Evolutionary conservation across 768 basidiomycete species (phyloP).

Genomic region (Pilatotrama ljubarskyi): DNA sequence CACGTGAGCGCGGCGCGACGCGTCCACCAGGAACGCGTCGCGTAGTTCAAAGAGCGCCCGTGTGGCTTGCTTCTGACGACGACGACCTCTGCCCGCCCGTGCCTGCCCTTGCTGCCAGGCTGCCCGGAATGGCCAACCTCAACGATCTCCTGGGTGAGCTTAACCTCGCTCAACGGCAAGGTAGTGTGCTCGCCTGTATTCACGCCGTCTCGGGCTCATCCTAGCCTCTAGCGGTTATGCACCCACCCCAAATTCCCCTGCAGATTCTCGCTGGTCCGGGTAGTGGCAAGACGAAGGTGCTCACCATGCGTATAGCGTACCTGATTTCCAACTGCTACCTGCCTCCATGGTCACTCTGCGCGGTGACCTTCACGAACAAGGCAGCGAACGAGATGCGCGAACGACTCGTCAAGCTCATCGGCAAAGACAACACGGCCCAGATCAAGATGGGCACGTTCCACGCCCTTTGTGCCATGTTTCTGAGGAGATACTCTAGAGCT

Average conservation of each 20-base stretch:
- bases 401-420: slow-evolving; percentile 67
- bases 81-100: slow-evolving; percentile 1
- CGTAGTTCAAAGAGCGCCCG: neutral
- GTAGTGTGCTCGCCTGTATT: slow-evolving; percentile 21
- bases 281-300: slow-evolving; percentile 74
- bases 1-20: slow-evolving; percentile 16
- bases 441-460: slow-evolving; percentile 80
- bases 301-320: slow-evolving; percentile 69
- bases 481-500: slow-evolving; percentile 60
- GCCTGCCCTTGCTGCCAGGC: neutral
- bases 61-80: slow-evolving; percentile 11
- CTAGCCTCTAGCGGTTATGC: slow-evolving; percentile 57
- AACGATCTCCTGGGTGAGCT: slow-evolving; percentile 15
- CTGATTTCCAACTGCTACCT: slow-evolving; percentile 55
- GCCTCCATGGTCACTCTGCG: slow-evolving; percentile 62
- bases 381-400: slow-evolving; percentile 86
- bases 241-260: slow-evolving; percentile 59
- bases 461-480: slow-evolving; percentile 68
- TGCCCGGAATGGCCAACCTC: neutral
- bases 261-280: slow-evolving; percentile 84
- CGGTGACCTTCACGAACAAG: slow-evolving; percentile 89
- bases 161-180: slow-evolving; percentile 39
- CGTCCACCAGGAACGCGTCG: slow-evolving; percentile 9
- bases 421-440: slow-evolving; percentile 50
- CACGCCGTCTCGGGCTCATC: neutral